Evolutionary conservation across 495 filamentous ascomycete species (phyloP), one percentile per base, ranked within the genome.

Genomic region (Astrothelium subdiscretum): DNA sequence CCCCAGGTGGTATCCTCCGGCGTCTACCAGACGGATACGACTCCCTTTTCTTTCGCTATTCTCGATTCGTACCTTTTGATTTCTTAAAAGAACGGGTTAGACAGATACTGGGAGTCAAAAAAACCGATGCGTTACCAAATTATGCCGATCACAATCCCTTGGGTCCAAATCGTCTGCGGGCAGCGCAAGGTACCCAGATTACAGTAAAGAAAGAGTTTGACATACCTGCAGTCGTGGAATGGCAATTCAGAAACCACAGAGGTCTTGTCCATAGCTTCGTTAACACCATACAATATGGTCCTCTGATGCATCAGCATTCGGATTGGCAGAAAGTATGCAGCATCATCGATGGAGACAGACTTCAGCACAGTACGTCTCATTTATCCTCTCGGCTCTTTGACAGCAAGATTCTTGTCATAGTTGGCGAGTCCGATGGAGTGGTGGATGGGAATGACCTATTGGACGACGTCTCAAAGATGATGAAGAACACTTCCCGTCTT

Each of bases 11-110:
- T 1, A 29, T 69, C 20, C 24, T 67, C 32, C 62, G 67, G 13
- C 29, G 61, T 11, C 27, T 68, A 18, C 66, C 71, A 2, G 63
- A 61, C 5, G 62, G 62, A 0, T 72, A 72, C 42, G 59, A 60
- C 15, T 64, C 44, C 51, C 31, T 60, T 2, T 67, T 67, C 44
- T 6, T 38, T 15, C 35, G 35, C 35, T 38, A 38, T 38, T 38
- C 35, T 15, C 5, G 15, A 38, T 6, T 6, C 35, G 6, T 38
- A 15, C 35, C 35, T 6, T 38, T 6, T 38, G 35, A 6, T 15
- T 38, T 38, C 6, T 6, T 38, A 6, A 38, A 38, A 38, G 35
- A 38, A 15, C 35, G 15, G 6, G 35, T 38, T 6, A 6, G 35
- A 38, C 5, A 38, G 35, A 6, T 38, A 6, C 35, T 6, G 35